phyloP scores from a whole-genome alignment of 345 rosid genomes.

The Populus deltoides region DNA sequence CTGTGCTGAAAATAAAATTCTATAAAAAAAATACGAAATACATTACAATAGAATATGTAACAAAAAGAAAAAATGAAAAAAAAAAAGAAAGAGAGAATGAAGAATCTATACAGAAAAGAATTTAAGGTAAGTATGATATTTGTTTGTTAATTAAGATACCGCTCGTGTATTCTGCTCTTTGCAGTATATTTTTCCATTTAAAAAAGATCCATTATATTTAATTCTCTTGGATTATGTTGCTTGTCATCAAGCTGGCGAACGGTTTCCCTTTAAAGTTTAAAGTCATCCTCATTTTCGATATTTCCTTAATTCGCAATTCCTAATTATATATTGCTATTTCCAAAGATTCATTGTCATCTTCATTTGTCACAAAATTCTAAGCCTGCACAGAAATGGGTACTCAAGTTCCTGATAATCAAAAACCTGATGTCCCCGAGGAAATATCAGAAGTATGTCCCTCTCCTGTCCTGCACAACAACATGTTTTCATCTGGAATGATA shows the following conservation, averaged over 20 bases:
- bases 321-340: not conserved
- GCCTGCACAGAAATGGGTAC: not conserved
- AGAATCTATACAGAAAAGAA: no score
- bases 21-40: no score
- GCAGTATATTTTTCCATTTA: not conserved
- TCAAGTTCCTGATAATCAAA: not conserved
- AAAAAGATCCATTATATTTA: not conserved
- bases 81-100: no score
- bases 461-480: not conserved
- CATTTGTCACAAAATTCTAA: not conserved
- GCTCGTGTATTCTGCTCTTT: not conserved
- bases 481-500: no score
- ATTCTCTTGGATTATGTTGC: not conserved
- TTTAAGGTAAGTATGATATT: not conserved
- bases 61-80: no score
- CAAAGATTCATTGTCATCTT: not conserved
- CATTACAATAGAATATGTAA: no score
- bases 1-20: no score
- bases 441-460: not conserved
- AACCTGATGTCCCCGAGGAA: not conserved
- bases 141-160: not conserved
- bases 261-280: not conserved
- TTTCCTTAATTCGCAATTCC: not conserved
- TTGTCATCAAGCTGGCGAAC: slow-evolving; percentile 5
- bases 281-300: slow-evolving; percentile 6